These are phyloP conservation scores for Aspergillus sergii DNA, from an alignment of 2,329 filamentous ascomycete genomes.

Conservation along the genomic window DNA sequence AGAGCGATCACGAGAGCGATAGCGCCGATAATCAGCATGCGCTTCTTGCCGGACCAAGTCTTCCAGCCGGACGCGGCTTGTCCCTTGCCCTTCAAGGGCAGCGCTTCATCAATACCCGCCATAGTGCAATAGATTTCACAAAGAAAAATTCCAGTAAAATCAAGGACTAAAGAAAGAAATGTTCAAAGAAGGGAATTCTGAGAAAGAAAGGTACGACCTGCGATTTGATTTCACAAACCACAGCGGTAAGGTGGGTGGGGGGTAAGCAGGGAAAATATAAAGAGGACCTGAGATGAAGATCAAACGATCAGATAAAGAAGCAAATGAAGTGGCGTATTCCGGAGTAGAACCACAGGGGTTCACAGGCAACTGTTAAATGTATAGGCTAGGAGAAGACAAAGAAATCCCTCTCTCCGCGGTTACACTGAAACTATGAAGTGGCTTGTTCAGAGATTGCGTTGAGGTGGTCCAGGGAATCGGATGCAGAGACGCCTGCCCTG, in stretches of 20 bases:
- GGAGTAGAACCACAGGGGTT: neutral
- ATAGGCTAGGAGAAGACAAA: neutral
- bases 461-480: neutral
- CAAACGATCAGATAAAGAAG: neutral
- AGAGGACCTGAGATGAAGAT: neutral
- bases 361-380: neutral
- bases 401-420: neutral
- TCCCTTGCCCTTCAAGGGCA: constrained; percentile 24
- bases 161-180: neutral
- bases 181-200: neutral
- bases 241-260: neutral
- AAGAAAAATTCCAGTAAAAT: neutral
- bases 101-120: constrained; percentile 13
- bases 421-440: neutral
- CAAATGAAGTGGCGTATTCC: neutral
- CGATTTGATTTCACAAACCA: neutral
- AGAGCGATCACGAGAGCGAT: constrained; percentile 43
- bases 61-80: constrained; percentile 25
- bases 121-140: constrained; percentile 2
- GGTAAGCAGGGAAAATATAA: neutral
- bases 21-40: constrained; percentile 29
- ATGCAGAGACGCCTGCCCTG: neutral
- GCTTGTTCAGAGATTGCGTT: neutral
- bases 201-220: neutral
- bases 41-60: constrained; percentile 37